Evolutionary conservation across 2,329 filamentous ascomycete species (phyloP), one percentile per base, ranked within the genome.

Genomic region (Ophiostoma sp.): DNA sequence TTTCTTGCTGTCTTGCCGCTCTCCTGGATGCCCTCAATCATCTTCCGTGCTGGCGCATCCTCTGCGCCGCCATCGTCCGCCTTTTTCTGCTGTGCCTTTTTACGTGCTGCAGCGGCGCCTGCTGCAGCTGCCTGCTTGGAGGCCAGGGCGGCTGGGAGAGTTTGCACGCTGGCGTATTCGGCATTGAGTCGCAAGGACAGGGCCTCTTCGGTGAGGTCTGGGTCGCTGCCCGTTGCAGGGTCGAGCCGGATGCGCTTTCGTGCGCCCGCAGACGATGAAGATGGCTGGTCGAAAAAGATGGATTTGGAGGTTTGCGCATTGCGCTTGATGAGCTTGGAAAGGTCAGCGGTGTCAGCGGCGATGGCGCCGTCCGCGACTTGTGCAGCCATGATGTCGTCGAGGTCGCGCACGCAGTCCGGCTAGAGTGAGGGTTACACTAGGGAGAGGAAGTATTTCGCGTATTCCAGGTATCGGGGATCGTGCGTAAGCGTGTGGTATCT

Each of bases 151-250:
- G 90, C 87, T 6, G 94, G 94, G 3, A 97, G 84, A 73, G 90
- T 89, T 77, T 88, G 87, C 31, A 95, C 89, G 76, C 89, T 83
- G 75, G 89, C 86, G 79, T 97, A 97, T 81, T 97, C 93, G 76
- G 83, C 83, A 69, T 84, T 84, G 77, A 91, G 87, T 67, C 89
- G 86, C 69, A 84, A 79, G 39, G 84, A 80, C 64, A 89, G 80
- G 68, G 81, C 80, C 65, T 82, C 74, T 72, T 79, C 77, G 69
- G 78, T 78, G 60, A 80, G 76, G 71, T 79, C 77, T 8, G 83
- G 79, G 67, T 81, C 80, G 68, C n/a, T 54, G 39, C 68, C 69
- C 70, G 81, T 79, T 4, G 80, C 78, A 65, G 78, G 77, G 57
- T 79, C 78, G 39, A 79, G 76, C 48, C 77, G 77, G 72, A 78